Evolutionary conservation across 371 early-diverging fungal species (phyloP), one percentile per base, ranked within the genome.

Genomic region (Nosema muscidifuracis): DNA sequence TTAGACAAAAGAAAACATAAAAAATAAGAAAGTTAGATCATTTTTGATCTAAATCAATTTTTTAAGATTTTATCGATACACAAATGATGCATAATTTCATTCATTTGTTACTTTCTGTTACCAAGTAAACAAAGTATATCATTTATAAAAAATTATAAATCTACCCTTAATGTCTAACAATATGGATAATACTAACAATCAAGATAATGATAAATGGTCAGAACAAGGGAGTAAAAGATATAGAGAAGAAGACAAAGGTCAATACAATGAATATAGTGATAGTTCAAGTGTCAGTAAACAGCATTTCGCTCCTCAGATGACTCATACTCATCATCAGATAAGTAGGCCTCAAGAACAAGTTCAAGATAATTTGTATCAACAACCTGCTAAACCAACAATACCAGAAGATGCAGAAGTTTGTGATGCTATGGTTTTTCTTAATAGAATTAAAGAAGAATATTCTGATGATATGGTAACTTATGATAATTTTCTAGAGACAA

Each of bases 381-480:
- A 58, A 22, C 24, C 28, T 9, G 26, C 34, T 36, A 60, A 50
- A 30, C 40, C 44, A 1, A 6, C 62, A 9, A 22, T 62, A 24
- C 64, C 60, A 1, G 77, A 74, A 9, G 79, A 82, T 51, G 73
- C 77, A 20, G 81, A 84, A 58, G 68, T 82, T 55, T 82, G 71
- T 31, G 97, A 99, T 81, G 98, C 99, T 0, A 84, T 99, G 66
- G 86, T 90, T 7, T 99, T 97, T 82, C 85, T 99, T 65, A 96
- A 97, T 76, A 87, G 89, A 80, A 98, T 99, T 24, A 94, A 93
- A 80, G 86, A 88, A 40, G 90, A 92, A 75, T 97, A 95, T 81
- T 82, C 87, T 22, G 89, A 92, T 72, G 87, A 90, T 44, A 91
- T 94, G 12, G 92, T 91, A 60, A 91, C 94, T 1, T 98, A 97